These are phyloP conservation scores for Cladosporium cucumerinum DNA, from an alignment of 2,329 filamentous ascomycete species.

Conservation along the genomic window DNA sequence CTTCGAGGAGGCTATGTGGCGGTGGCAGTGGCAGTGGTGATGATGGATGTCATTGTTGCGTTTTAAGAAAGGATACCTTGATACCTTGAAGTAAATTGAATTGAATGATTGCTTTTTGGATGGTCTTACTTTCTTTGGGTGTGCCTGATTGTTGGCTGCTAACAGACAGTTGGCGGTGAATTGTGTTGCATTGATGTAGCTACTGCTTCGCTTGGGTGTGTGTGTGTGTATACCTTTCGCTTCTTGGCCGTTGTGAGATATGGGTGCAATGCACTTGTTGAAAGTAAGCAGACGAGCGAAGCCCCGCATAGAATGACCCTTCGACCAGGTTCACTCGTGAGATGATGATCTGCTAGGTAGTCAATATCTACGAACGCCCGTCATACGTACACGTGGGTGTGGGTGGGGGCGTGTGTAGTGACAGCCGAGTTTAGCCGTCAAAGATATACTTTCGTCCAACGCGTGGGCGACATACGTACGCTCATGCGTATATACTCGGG, in stretches of 20 bases:
- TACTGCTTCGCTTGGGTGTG: neutral
- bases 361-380: neutral
- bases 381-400: neutral
- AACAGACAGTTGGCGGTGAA: too few relatives aligned
- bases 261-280: neutral
- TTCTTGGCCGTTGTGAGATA: too few relatives aligned
- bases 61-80: neutral
- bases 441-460: neutral
- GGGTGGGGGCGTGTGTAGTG: neutral
- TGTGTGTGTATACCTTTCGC: neutral
- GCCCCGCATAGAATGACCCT: neutral
- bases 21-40: too few relatives aligned
- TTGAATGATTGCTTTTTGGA: neutral
- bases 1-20: neutral
- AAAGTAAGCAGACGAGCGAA: neutral
- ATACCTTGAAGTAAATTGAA: neutral
- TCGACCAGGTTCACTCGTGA: neutral
- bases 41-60: neutral
- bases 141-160: too few relatives aligned
- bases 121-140: neutral
- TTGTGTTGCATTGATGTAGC: too few relatives aligned
- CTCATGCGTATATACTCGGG: neutral
- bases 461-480: neutral
- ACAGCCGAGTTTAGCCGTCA: neutral
- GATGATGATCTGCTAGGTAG: neutral